Percentiles rank a stretch among this genome's conserved stretches.
These are phyloP conservation scores for Suillus subaureus DNA, from an alignment of 768 basidiomycete species.

Conservation along the genomic window DNA sequence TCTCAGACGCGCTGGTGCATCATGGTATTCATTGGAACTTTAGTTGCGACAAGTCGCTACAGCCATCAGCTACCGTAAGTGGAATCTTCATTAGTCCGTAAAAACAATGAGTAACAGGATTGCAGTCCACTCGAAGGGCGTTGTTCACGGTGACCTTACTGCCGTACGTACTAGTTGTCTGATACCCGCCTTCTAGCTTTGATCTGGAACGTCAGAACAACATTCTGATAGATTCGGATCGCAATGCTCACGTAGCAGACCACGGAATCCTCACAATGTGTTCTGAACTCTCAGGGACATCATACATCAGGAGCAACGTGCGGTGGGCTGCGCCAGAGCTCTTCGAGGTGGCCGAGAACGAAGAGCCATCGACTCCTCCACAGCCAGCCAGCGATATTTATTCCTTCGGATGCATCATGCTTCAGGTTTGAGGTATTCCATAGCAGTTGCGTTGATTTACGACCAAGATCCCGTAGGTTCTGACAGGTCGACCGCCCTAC, in stretches of 20 bases:
- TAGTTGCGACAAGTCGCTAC: slow-evolving; percentile 13
- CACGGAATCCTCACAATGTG: slow-evolving; percentile 38
- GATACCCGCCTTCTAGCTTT: not conserved
- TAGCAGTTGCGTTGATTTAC: not conserved
- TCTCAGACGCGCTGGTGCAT: not conserved
- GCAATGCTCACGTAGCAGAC: slow-evolving; percentile 37
- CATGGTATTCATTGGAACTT: not conserved
- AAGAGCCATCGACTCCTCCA: not conserved
- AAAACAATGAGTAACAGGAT: not conserved
- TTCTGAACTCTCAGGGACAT: slow-evolving; percentile 24
- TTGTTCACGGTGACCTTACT: slow-evolving; percentile 50
- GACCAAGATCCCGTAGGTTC: slow-evolving; percentile 11
- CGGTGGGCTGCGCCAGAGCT: slow-evolving; percentile 48
- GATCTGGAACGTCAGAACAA: slow-evolving; percentile 30
- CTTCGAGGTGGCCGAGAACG: slow-evolving; percentile 30
- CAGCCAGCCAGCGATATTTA: slow-evolving; percentile 21
- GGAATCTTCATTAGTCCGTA: not conserved
- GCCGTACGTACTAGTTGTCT: slow-evolving; percentile 31
- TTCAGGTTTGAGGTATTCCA: slow-evolving; percentile 20
- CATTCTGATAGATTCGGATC: slow-evolving; percentile 35
- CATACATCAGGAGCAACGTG: slow-evolving; percentile 25
- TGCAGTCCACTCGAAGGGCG: slow-evolving; percentile 20
- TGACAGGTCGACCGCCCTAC: slow-evolving; percentile 30
- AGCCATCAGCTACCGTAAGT: slow-evolving; percentile 24
- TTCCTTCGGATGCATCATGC: slow-evolving; percentile 32